Evolutionary conservation across 1,139 yeast species (phyloP).

Genomic region (Debaryomycetaceae sp.): DNA sequence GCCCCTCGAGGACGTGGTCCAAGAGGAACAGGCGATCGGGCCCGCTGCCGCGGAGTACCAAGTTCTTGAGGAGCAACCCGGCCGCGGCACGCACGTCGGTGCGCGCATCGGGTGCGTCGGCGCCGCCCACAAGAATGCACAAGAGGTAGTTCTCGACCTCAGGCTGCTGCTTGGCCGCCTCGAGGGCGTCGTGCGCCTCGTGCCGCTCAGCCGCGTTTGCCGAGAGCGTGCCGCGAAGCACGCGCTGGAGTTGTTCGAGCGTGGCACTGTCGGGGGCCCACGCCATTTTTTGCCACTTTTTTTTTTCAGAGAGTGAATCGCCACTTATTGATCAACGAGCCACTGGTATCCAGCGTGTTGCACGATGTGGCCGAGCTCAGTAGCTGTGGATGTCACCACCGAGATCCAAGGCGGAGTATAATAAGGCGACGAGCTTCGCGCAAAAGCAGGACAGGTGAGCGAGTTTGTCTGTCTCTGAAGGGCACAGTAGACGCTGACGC

Average conservation of each 20-base stretch:
- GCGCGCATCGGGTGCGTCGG: slow-evolving; percentile 31
- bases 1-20: slow-evolving; percentile 63
- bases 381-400: too few species aligned
- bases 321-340: too few species aligned
- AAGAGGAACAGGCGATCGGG: slow-evolving; percentile 52
- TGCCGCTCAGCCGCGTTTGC: slow-evolving; percentile 49
- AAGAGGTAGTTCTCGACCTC: slow-evolving; percentile 79
- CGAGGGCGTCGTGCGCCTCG: slow-evolving; percentile 63
- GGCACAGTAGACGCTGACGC: too few species aligned
- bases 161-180: slow-evolving; percentile 62
- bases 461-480: too few species aligned
- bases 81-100: slow-evolving; percentile 80
- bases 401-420: too few species aligned
- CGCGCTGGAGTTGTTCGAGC: slow-evolving; percentile 56
- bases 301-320: too few species aligned
- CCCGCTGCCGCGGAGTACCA: slow-evolving; percentile 35
- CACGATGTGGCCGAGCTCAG: too few species aligned
- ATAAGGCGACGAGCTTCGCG: too few species aligned
- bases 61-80: slow-evolving; percentile 79
- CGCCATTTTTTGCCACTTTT: too few species aligned
- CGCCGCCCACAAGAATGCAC: slow-evolving; percentile 52
- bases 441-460: too few species aligned
- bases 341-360: too few species aligned
- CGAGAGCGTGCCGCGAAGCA: slow-evolving; percentile 65
- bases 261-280: slow-evolving; percentile 67